These are phyloP conservation scores for Mycena leptocephala DNA, from an alignment of 768 basidiomycete genomes.

Conservation along the genomic window DNA sequence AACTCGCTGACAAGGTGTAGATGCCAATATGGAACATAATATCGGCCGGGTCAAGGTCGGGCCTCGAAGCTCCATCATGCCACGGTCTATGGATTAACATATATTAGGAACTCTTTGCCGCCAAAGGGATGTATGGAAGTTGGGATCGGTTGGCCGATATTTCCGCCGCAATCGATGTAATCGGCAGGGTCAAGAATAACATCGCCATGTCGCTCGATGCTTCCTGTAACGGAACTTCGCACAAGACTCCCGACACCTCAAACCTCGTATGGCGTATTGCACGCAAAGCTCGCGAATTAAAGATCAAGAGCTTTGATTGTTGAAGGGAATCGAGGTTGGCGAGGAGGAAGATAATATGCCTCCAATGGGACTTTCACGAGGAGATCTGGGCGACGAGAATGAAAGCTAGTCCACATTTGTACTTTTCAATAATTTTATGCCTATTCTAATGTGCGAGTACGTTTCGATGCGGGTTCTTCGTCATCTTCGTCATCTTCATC, in stretches of 20 bases:
- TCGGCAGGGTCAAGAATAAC: slow-evolving; percentile 47
- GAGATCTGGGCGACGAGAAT: not conserved
- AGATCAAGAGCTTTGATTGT: no score
- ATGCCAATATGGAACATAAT: slow-evolving; percentile 56
- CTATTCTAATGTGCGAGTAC: no score
- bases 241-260: slow-evolving; percentile 39
- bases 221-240: slow-evolving; percentile 44
- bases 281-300: no score
- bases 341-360: slow-evolving; percentile 44
- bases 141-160: slow-evolving; percentile 53
- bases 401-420: no score
- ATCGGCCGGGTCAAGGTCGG: slow-evolving; percentile 50
- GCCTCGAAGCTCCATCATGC: no score
- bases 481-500: not conserved
- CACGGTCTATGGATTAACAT: no score
- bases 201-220: slow-evolving; percentile 35
- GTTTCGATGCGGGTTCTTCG: not conserved
- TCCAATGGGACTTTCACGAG: not conserved
- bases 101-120: slow-evolving; percentile 15
- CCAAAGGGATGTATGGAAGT: slow-evolving; percentile 47
- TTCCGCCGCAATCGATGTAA: slow-evolving; percentile 43
- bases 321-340: slow-evolving; percentile 24
- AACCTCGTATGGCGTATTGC: slow-evolving; percentile 42
- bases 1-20: slow-evolving; percentile 50
- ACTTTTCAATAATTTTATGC: not conserved